Evolutionary conservation across 2,329 filamentous ascomycete species (phyloP).

Genomic region (Cryphonectria parasitica): DNA sequence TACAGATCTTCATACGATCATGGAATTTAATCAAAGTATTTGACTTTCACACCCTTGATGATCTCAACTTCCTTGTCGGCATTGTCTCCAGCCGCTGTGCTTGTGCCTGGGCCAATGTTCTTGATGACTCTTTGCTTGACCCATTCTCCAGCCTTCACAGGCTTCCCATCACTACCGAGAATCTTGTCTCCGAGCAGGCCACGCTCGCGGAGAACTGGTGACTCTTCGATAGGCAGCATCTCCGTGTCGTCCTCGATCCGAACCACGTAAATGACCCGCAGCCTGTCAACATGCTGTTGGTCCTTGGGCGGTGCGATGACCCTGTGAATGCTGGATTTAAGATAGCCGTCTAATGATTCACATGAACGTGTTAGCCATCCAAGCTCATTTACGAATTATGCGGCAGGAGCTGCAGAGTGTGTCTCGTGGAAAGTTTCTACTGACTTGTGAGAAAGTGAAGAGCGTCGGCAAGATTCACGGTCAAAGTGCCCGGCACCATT

Average conservation of each 20-base stretch:
- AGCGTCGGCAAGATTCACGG: constrained; percentile 52
- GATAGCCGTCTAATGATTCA: constrained; percentile 36
- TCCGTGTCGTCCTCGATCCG: constrained; percentile 41
- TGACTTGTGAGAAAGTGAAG: constrained; percentile 48
- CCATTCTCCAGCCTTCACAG: constrained; percentile 39
- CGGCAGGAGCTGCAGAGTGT: not conserved
- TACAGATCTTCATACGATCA: not conserved
- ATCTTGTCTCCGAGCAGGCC: constrained; percentile 33
- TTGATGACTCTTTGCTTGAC: constrained; percentile 35
- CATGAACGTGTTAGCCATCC: no score
- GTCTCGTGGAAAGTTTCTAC: not conserved
- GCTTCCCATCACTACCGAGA: constrained; percentile 31
- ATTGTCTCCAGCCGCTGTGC: constrained; percentile 28
- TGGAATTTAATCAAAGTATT: constrained; percentile 24
- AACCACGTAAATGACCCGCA: constrained; percentile 52
- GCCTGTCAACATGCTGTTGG: constrained; percentile 44
- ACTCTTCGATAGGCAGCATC: constrained; percentile 36
- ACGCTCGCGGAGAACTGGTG: constrained; percentile 39
- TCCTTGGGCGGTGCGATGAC: constrained; percentile 41
- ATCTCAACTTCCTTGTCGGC: constrained; percentile 26
- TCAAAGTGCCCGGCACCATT: constrained; percentile 43
- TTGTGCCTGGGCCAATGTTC: constrained; percentile 29
- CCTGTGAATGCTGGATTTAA: constrained; percentile 42
- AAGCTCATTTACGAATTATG: not conserved
- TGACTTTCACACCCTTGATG: constrained; percentile 29